Percentiles rank a stretch among this genome's conserved stretches.
Conservation (phyloP, 768 basidiomycete genomes). For the Leccinum subgranulosum region DNA sequence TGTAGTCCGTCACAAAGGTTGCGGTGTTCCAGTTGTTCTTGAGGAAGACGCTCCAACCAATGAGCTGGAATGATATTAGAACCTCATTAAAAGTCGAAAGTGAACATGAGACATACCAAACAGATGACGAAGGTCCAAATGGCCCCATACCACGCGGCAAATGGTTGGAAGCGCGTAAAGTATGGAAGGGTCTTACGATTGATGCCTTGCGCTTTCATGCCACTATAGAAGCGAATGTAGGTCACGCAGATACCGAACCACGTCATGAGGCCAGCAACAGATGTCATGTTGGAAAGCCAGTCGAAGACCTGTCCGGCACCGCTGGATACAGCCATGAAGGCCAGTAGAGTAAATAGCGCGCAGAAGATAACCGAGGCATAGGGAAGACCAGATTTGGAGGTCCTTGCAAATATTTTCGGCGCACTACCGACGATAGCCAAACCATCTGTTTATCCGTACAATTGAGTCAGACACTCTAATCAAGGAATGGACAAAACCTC, state of each 20-base stretch:
- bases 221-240: constrained; percentile 83
- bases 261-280: constrained; percentile 67
- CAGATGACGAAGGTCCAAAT: constrained; percentile 47
- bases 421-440: constrained; percentile 79
- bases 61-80: constrained; percentile 44
- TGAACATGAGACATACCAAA: constrained; percentile 45
- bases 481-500: constrained; percentile 24
- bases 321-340: constrained; percentile 72
- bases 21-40: constrained; percentile 51
- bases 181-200: constrained; percentile 72
- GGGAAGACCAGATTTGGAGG: constrained; percentile 73
- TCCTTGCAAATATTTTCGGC: constrained; percentile 71
- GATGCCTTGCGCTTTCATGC: constrained; percentile 76
- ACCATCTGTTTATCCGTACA: constrained; percentile 50
- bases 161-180: constrained; percentile 64
- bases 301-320: constrained; percentile 73
- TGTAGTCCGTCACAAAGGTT: constrained; percentile 79
- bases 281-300: constrained; percentile 79
- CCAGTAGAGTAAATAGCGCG: constrained; percentile 61
- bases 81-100: neutral
- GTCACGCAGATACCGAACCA: constrained; percentile 79
- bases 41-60: constrained; percentile 52
- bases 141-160: constrained; percentile 56
- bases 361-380: constrained; percentile 68
- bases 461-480: neutral